These are phyloP conservation scores for Leccinellum luteum DNA, from an alignment of 768 basidiomycete species.

Conservation along the genomic window DNA sequence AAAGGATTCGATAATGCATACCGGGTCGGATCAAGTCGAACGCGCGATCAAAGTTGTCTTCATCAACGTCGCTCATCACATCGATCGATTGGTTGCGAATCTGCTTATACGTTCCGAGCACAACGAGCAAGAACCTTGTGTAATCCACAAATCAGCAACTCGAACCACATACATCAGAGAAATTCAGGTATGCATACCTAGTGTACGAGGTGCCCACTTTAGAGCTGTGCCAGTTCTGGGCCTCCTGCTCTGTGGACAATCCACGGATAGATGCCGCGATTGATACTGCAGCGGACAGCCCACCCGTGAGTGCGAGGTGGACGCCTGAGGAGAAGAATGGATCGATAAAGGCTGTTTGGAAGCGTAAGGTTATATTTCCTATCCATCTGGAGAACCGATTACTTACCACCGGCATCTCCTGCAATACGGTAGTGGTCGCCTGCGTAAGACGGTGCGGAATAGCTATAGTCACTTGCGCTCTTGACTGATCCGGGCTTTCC, in stretches of 20 bases:
- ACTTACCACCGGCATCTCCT: constrained; percentile 45
- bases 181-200: not conserved
- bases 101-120: not conserved
- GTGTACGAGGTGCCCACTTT: constrained; percentile 11
- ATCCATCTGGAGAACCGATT: not conserved
- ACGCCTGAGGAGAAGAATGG: constrained; percentile 6
- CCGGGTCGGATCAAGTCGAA: constrained; percentile 10
- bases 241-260: constrained; percentile 1
- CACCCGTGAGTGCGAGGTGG: constrained; percentile 11
- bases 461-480: constrained; percentile 57
- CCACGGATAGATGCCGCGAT: constrained; percentile 12
- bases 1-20: not conserved
- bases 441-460: constrained; percentile 28
- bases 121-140: constrained; percentile 8
- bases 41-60: constrained; percentile 13
- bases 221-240: constrained; percentile 11
- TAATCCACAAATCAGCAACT: not conserved
- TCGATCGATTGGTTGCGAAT: not conserved
- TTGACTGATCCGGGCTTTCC: constrained; percentile 12
- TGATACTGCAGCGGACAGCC: constrained; percentile 8
- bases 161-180: not conserved
- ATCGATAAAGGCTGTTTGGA: constrained; percentile 9
- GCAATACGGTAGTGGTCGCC: constrained; percentile 52
- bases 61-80: constrained; percentile 2
- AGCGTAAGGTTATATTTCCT: not conserved